A percentile compares a stretch with the other conserved stretches of the same genome.
Evolutionary conservation across 139 green algal genomes (phyloP).

Genomic region (Spirogloea muscicola): DNA sequence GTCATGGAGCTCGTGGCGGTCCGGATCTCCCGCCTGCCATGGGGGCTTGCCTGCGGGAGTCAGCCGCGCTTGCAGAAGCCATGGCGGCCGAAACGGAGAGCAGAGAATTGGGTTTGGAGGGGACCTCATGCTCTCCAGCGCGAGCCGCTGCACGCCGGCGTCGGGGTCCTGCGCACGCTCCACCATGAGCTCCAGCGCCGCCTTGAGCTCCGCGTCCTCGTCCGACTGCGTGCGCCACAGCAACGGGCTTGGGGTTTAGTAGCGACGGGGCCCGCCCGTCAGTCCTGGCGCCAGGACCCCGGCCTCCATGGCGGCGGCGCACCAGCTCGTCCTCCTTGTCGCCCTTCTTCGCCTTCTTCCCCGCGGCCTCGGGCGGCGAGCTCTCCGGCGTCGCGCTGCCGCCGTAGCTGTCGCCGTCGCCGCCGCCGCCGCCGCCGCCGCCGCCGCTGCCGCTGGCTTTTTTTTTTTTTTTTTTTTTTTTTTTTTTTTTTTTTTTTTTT

Average conservation of each 20-base stretch:
- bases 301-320: neutral
- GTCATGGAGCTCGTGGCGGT: conserved; percentile 94
- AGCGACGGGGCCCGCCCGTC: neutral
- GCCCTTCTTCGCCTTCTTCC: conserved; percentile 4
- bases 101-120: neutral
- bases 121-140: conserved; percentile 65
- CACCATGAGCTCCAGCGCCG: conserved; percentile 86
- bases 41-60: too few relatives aligned
- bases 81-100: neutral
- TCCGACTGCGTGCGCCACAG: conserved; percentile 58
- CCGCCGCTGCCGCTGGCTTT: too few relatives aligned
- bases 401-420: neutral
- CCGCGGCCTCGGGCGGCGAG: neutral
- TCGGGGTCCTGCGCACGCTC: conserved; percentile 59
- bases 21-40: conserved; percentile 66
- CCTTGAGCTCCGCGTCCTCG: conserved; percentile 86
- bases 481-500: neutral
- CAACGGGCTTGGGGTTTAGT: neutral
- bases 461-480: neutral
- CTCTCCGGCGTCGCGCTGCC: too few relatives aligned
- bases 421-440: too few relatives aligned
- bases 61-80: neutral
- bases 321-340: conserved; percentile 10
- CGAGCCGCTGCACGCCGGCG: conserved; percentile 62
- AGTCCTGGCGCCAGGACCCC: neutral